Conservation (phyloP, 139 green algal genomes). For the Auxenochlorella pyrenoidosa region DNA sequence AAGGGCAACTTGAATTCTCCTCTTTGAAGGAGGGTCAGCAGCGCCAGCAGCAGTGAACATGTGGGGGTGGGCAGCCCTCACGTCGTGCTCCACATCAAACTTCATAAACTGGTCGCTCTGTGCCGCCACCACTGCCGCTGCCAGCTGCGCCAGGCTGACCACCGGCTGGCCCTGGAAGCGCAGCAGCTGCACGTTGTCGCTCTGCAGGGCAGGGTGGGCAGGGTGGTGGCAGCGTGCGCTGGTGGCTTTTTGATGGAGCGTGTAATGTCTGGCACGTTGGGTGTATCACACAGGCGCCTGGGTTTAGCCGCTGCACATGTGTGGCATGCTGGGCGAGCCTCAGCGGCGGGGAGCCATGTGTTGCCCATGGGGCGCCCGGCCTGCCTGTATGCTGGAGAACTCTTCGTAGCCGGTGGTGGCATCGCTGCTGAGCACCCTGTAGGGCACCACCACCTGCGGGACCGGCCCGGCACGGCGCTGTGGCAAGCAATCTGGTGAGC, state of each 20-base stretch:
- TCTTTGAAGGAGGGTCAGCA: too few relatives aligned
- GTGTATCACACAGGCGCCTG: too few relatives aligned
- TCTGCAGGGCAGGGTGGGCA: not conserved
- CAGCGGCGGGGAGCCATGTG: too few relatives aligned
- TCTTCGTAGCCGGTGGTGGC: constrained; percentile 74
- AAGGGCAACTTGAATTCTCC: too few relatives aligned
- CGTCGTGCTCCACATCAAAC: not conserved
- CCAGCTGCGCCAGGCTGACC: not conserved
- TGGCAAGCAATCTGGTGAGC: not conserved
- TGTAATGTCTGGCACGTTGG: too few relatives aligned
- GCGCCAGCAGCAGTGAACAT: too few relatives aligned
- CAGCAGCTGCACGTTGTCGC: not conserved
- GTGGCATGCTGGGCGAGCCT: too few relatives aligned
- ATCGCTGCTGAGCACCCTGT: constrained; percentile 81
- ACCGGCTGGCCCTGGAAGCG: constrained; percentile 1
- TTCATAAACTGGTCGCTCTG: not conserved
- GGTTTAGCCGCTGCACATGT: too few relatives aligned
- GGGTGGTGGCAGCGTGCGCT: not conserved
- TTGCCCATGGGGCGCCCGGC: not conserved
- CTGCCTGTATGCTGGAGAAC: not conserved
- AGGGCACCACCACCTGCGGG: constrained; percentile 74
- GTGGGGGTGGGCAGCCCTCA: not conserved
- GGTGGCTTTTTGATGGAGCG: not conserved
- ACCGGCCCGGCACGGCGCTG: not conserved
- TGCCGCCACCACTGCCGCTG: not conserved